Conservation (phyloP, 2,329 filamentous ascomycete genomes). For the Endothia cerciana region DNA sequence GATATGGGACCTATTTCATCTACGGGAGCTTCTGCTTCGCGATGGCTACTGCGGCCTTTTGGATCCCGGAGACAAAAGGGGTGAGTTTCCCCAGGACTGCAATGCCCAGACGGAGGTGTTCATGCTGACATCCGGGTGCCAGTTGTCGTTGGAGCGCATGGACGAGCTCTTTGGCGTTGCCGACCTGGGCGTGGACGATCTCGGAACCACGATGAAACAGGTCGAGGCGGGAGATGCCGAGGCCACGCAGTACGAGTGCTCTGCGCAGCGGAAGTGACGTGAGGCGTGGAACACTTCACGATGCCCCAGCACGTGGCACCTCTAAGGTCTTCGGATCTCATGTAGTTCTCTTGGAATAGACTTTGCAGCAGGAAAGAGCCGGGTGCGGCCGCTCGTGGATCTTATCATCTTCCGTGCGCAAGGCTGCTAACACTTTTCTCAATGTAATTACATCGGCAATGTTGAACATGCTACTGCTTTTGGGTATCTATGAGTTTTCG, state of each 20-base stretch:
- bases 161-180: conserved; percentile 35
- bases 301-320: too few species aligned
- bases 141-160: conserved; percentile 35
- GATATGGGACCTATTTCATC: conserved; percentile 61
- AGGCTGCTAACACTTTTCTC: too few species aligned
- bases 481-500: too few species aligned
- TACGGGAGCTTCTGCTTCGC: conserved; percentile 66
- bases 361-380: too few species aligned
- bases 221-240: conserved; percentile 16
- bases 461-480: too few species aligned
- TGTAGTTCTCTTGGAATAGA: too few species aligned
- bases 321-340: too few species aligned
- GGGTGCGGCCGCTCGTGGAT: too few species aligned
- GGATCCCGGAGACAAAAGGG: conserved; percentile 33
- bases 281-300: not conserved
- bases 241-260: conserved; percentile 15
- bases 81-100: conserved; percentile 7
- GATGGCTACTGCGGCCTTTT: conserved; percentile 37
- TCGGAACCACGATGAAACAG: conserved; percentile 27
- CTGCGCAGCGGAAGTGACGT: conserved; percentile 1
- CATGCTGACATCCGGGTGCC: not conserved
- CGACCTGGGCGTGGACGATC: conserved; percentile 32
- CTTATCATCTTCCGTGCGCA: not conserved
- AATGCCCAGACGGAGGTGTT: too few species aligned
- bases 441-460: too few species aligned